Percentiles rank a stretch among this genome's conserved stretches.
phyloP scores from a whole-genome alignment of 2,329 filamentous ascomycete genomes.

The Colletotrichum liaoningense region DNA sequence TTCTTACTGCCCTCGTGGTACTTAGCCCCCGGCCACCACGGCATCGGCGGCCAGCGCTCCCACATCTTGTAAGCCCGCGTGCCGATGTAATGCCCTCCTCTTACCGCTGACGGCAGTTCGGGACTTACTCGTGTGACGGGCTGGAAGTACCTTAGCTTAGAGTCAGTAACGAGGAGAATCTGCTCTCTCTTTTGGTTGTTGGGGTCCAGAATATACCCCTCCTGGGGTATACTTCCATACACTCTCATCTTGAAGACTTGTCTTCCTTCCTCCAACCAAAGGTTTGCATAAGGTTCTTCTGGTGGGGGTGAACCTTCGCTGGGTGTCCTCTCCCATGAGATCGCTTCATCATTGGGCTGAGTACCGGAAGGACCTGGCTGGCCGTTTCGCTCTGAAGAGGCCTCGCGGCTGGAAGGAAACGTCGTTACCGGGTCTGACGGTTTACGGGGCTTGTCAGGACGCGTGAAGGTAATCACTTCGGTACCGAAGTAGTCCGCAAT shows the following conservation, averaged over 20 bases:
- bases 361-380: too few species aligned
- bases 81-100: not conserved
- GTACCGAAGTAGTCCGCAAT: conserved; percentile 16
- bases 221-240: not conserved
- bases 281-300: not conserved
- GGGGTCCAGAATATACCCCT: not conserved
- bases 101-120: not conserved
- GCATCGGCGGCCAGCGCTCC: conserved; percentile 24
- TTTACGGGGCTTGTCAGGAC: not conserved
- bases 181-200: not conserved
- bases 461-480: conserved; percentile 25
- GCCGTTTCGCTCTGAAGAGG: too few species aligned
- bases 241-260: conserved; percentile 14
- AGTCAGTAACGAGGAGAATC: conserved; percentile 19
- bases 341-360: too few species aligned
- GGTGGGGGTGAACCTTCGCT: too few species aligned
- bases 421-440: too few species aligned
- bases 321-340: too few species aligned
- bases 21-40: conserved; percentile 21
- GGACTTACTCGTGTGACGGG: not conserved
- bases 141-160: conserved; percentile 1
- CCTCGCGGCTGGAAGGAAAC: too few species aligned
- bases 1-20: not conserved
- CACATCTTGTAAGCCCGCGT: not conserved
- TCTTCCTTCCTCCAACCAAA: not conserved